Percentiles rank a stretch among this genome's conserved stretches.
These are phyloP conservation scores for Oryza punctata DNA, from an alignment of 176 grass and related monocot genomes.

Conservation along the genomic window DNA sequence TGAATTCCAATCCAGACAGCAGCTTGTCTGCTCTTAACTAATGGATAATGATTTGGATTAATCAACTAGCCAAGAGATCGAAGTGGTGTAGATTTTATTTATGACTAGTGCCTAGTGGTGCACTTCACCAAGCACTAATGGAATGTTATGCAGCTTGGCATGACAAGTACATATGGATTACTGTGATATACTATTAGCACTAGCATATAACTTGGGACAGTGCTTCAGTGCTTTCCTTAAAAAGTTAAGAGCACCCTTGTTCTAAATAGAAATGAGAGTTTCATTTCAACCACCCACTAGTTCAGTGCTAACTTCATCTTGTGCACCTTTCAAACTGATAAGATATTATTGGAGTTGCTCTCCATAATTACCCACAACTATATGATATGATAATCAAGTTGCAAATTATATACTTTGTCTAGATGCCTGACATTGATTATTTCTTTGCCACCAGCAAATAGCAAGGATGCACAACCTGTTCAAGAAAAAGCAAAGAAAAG, in stretches of 20 bases:
- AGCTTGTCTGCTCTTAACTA: background rate
- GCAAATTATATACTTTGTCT: conserved; percentile 5
- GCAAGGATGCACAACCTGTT: conserved; percentile 35
- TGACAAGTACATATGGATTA: background rate
- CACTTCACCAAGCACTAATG: background rate
- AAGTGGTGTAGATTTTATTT: background rate
- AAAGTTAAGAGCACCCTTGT: background rate
- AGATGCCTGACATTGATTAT: conserved; percentile 33
- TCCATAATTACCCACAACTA: background rate
- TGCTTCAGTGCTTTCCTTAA: background rate
- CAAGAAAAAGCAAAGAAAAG: conserved; percentile 63
- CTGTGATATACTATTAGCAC: background rate
- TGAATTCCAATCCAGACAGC: background rate
- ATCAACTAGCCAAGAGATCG: conserved; percentile 1
- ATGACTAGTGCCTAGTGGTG: background rate
- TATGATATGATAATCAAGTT: conserved; percentile 9
- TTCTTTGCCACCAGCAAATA: conserved; percentile 36
- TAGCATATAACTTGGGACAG: conserved; percentile 1
- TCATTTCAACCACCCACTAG: conserved; percentile 9
- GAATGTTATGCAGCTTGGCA: background rate
- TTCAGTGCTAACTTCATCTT: background rate
- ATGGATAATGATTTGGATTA: background rate
- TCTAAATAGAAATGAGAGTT: background rate
- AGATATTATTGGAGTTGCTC: background rate
- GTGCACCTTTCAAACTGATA: background rate